Conservation (phyloP, 2,329 filamentous ascomycete genomes). For the Neonectria punicea region DNA sequence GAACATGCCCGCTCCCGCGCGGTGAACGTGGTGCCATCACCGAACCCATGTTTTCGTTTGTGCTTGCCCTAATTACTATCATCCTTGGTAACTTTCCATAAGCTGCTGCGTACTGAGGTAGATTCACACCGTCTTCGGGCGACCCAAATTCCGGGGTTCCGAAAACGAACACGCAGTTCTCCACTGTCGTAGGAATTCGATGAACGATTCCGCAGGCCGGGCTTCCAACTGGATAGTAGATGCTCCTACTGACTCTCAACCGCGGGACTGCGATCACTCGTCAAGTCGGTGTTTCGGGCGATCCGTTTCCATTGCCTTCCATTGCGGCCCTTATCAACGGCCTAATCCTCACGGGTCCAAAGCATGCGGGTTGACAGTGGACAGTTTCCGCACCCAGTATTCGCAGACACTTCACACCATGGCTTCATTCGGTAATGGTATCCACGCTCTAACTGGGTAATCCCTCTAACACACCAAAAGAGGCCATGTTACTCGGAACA, state of each 20-base stretch:
- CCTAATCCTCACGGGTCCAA: not conserved
- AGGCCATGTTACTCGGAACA: not conserved
- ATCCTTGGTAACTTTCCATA: too few species aligned
- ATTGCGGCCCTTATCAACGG: not conserved
- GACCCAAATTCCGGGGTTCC: slow-evolving; percentile 27
- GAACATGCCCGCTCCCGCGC: slow-evolving; percentile 14
- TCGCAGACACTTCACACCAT: too few species aligned
- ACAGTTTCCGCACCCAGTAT: too few species aligned
- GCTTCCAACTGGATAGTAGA: not conserved
- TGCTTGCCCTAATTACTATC: not conserved
- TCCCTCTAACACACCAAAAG: not conserved
- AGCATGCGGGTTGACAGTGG: slow-evolving; percentile 7
- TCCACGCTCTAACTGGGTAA: not conserved
- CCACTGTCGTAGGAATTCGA: slow-evolving; percentile 7
- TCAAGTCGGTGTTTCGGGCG: not conserved
- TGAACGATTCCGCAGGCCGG: slow-evolving; percentile 5
- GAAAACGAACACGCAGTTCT: slow-evolving; percentile 41
- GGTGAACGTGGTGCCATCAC: slow-evolving; percentile 9
- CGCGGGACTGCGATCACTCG: not conserved
- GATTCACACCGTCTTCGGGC: not conserved
- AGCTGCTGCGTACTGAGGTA: not conserved
- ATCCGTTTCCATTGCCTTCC: slow-evolving; percentile 1
- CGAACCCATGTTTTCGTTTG: slow-evolving; percentile 5
- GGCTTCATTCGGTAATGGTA: not conserved
- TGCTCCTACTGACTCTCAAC: not conserved